Evolutionary conservation across 176 grass and related monocot genomes (phyloP), one percentile per base, ranked within the genome.

Genomic region (Stipa capillata): DNA sequence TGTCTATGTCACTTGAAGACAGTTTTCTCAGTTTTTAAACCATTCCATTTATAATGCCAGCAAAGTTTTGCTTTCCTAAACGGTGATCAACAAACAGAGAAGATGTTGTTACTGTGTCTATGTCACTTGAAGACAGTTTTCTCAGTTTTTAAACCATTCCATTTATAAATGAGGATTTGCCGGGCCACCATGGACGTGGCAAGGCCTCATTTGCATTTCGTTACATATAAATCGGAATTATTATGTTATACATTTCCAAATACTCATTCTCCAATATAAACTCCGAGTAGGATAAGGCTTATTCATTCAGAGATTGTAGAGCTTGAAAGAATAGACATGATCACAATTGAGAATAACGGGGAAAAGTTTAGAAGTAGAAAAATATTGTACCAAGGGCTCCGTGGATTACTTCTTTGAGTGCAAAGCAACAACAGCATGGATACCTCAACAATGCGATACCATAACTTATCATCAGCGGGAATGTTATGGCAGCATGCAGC

Each of bases 301-400:
- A 18, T 29, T 70, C 35, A 33, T 9, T 68, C 23, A 18, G 8
- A 69, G 3, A 9, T 57, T 49, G 6, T 43, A 48, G 1, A 54
- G 49, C 13, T 43, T 82, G 69, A 61, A 84, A 49, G 11, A 72
- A 36, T 74, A 58, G 21, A 2, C 7, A 1, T 84, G 31, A 7
- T 49, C 29, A 78, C 33, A 51, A 58, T 53, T 49, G 14, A 45
- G 7, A 62, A 69, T 50, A 65, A 78, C n/a, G 45, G 3, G 3
- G 5, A 14, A 20, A 63, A 2, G 2, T 40, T 45, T n/a, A 32
- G 68, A n/a, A n/a, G n/a, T n/a, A n/a, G n/a, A n/a, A n/a, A n/a
- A n/a, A n/a, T n/a, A n/a, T n/a, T n/a, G n/a, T 86, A 97, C 93
- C 93, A 97, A 76, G 75, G 71, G 40, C 87, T 92, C 44, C 76